Conservation (phyloP, 768 basidiomycete species). For the Lentinula guzmanii region DNA sequence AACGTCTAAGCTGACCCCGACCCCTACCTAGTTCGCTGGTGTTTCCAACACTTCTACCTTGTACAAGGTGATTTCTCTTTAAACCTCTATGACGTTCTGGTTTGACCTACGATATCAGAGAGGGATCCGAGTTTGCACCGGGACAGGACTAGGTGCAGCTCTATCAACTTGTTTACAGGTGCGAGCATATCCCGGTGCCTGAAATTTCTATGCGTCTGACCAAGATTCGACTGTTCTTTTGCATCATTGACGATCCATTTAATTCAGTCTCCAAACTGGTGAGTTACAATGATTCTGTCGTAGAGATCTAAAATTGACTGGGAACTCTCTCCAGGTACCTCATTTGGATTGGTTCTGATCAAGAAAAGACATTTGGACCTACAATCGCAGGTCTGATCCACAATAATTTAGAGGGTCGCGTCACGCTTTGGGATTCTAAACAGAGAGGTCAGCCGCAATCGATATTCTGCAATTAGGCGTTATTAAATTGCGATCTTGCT, state of each 20-base stretch:
- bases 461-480: not conserved
- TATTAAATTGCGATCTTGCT: not conserved
- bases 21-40: conserved; percentile 55
- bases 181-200: conserved; percentile 14
- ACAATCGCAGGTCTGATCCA: conserved; percentile 72
- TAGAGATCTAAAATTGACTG: not conserved
- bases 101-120: conserved; percentile 21
- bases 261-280: conserved; percentile 43
- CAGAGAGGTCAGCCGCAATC: conserved; percentile 37
- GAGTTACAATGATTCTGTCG: conserved; percentile 11
- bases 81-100: not conserved
- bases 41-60: conserved; percentile 74
- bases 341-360: conserved; percentile 82
- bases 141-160: conserved; percentile 78
- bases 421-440: conserved; percentile 77
- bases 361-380: conserved; percentile 81
- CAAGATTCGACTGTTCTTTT: not conserved
- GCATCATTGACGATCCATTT: not conserved
- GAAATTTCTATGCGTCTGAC: conserved; percentile 1
- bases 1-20: not conserved
- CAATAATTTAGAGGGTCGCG: conserved; percentile 59
- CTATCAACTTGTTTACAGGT: conserved; percentile 82
- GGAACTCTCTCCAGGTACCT: conserved; percentile 46
- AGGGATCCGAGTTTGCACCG: conserved; percentile 81
- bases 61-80: conserved; percentile 35